Conservation (phyloP, 2,329 filamentous ascomycete species). For the Penicillium capsulatum region DNA sequence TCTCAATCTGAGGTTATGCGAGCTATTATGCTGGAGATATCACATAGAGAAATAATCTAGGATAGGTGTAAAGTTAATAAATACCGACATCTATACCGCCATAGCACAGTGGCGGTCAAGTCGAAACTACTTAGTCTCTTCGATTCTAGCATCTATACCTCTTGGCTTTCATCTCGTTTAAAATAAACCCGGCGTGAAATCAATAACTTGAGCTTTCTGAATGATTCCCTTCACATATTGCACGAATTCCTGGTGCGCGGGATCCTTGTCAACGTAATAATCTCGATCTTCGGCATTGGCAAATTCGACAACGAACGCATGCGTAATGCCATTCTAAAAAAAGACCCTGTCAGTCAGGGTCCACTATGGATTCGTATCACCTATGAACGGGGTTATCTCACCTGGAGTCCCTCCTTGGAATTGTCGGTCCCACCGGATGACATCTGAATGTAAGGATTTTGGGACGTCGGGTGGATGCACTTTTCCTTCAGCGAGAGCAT, state of each 20-base stretch:
- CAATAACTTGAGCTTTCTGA: conserved; percentile 36
- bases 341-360: background rate
- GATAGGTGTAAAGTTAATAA: no score
- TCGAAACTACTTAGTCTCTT: no score
- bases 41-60: no score
- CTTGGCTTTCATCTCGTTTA: no score
- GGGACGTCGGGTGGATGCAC: conserved; percentile 57
- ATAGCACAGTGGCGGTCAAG: no score
- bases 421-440: conserved; percentile 59
- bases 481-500: conserved; percentile 56
- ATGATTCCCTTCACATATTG: conserved; percentile 35
- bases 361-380: background rate
- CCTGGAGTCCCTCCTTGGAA: conserved; percentile 58
- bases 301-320: conserved; percentile 68
- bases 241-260: conserved; percentile 59
- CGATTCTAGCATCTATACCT: no score
- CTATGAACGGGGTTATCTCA: conserved; percentile 31
- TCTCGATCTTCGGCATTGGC: conserved; percentile 59
- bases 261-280: conserved; percentile 65
- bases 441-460: conserved; percentile 58
- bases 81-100: no score
- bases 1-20: no score
- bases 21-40: no score
- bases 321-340: conserved; percentile 57
- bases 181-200: conserved; percentile 30